Conservation (phyloP, 106 monocot species). For the Allium cepa region DNA sequence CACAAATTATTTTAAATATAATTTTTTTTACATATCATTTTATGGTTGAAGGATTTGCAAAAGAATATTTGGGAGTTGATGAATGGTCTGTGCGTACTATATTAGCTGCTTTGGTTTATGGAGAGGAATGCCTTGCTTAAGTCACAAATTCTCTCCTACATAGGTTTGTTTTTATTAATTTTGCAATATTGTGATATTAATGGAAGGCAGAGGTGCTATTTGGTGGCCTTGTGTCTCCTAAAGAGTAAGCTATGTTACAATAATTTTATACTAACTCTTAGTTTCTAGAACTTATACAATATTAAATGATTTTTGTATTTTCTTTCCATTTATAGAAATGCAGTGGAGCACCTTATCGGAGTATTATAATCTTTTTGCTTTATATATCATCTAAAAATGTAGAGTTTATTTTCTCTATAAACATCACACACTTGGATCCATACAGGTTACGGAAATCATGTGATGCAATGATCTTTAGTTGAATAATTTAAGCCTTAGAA, state of each 20-base stretch:
- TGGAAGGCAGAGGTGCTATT: slow-evolving; percentile 12
- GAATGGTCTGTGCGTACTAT: no score
- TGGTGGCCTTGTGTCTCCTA: slow-evolving; percentile 11
- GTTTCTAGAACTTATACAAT: background rate
- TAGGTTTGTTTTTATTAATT: no score
- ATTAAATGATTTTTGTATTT: background rate
- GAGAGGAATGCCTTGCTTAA: no score
- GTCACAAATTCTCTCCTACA: no score
- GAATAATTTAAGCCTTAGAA: background rate
- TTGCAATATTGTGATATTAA: no score
- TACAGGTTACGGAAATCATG: slow-evolving; percentile 8
- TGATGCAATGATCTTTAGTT: slow-evolving; percentile 3
- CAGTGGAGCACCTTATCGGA: slow-evolving; percentile 5
- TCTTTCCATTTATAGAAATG: slow-evolving; percentile 1
- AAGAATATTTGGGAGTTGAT: no score
- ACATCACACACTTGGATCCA: background rate
- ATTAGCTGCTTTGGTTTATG: no score
- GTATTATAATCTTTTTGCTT: background rate
- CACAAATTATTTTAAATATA: no score
- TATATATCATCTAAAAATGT: no score
- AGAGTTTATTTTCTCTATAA: background rate
- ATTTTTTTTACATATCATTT: no score
- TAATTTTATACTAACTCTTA: background rate
- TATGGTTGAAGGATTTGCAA: no score
- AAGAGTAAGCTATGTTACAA: background rate